These are phyloP conservation scores for Sporothrix luriei DNA, from an alignment of 2,329 filamentous ascomycete genomes.

Conservation along the genomic window DNA sequence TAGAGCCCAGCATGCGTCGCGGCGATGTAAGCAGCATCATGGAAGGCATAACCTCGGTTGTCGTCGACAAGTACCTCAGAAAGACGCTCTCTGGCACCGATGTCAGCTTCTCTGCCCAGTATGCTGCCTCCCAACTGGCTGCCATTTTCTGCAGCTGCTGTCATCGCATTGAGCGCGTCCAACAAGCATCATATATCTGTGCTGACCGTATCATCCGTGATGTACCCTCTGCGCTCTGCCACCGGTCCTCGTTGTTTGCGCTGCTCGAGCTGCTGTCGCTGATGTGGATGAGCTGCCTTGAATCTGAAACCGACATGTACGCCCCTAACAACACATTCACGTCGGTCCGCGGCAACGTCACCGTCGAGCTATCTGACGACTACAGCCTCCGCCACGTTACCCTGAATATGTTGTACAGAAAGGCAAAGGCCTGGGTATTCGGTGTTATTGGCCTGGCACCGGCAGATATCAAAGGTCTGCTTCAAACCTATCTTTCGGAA, in stretches of 20 bases:
- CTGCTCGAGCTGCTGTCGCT: constrained; percentile 87
- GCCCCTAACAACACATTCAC: constrained; percentile 80
- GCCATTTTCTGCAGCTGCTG: constrained; percentile 86
- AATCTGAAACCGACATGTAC: constrained; percentile 92
- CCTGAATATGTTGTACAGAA: constrained; percentile 73
- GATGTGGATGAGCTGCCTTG: constrained; percentile 93
- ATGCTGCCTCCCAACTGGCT: constrained; percentile 85
- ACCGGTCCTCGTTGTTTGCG: constrained; percentile 87
- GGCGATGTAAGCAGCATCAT: constrained; percentile 65
- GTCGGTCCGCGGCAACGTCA: constrained; percentile 75
- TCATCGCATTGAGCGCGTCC: constrained; percentile 88
- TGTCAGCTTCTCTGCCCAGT: constrained; percentile 83
- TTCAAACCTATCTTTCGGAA: constrained; percentile 95
- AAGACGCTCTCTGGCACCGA: constrained; percentile 72
- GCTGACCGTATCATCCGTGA: constrained; percentile 83
- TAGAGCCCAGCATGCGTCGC: constrained; percentile 80
- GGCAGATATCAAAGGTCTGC: constrained; percentile 87
- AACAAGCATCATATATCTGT: constrained; percentile 79
- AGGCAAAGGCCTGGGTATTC: constrained; percentile 78
- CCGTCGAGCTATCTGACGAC: constrained; percentile 90
- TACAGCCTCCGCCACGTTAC: constrained; percentile 80
- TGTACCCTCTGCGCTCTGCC: constrained; percentile 86
- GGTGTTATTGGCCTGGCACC: constrained; percentile 81
- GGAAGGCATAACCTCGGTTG: constrained; percentile 65
- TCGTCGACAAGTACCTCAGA: constrained; percentile 76